Base-by-base conservation (phyloP, 2,329 filamentous ascomycete genomes). In the Elsinoe ampelina region DNA sequence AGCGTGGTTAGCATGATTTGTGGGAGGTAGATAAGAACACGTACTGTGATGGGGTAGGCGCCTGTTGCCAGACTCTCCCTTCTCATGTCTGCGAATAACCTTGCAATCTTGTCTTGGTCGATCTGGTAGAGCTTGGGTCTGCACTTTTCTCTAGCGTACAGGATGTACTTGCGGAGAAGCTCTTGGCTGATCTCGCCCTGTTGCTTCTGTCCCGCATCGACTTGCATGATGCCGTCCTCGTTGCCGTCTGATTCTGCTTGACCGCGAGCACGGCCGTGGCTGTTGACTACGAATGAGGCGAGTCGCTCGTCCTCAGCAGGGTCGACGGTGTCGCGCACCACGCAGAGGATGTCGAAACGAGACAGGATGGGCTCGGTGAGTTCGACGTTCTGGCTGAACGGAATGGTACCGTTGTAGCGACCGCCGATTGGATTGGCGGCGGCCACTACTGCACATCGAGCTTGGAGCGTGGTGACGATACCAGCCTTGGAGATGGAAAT, bases 401-500 rank as follows among this genome's bases (percentile, higher is more conserved):
- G 92, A 36, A 95, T 88, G 0, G 91, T 96, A 39, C 88, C 90
- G 73, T 97, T 97, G 76, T 98, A 98, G 43, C 93, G 87, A 19
- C 93, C 93, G 47, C 91, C 92, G 59, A 95, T 92, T 0, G 93
- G 93, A 73, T 98, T 98, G 65, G 93, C 93, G 1, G 93, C 93
- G 13, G 93, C 93, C 62, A 98, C 90, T 63, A 98, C 95, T 55
- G 91, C 90, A 70, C 93, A 98, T 38, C 93, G 86, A 42, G 93
- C 93, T 71, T 98, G 92, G 0, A 98, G 78, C 0, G 93, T 97
- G 1, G 93, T 98, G 42, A 98, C 93, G 60, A 98, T 98, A 72
- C 93, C 93, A 0, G 93, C 93, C 71, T 98, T 98, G 62, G 90
- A 95, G 67, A 98, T 98, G 60, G 92, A 97, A 63, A 98, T 98